phyloP scores from a whole-genome alignment of 75 land plant genomes.

The Larix kaempferi region DNA sequence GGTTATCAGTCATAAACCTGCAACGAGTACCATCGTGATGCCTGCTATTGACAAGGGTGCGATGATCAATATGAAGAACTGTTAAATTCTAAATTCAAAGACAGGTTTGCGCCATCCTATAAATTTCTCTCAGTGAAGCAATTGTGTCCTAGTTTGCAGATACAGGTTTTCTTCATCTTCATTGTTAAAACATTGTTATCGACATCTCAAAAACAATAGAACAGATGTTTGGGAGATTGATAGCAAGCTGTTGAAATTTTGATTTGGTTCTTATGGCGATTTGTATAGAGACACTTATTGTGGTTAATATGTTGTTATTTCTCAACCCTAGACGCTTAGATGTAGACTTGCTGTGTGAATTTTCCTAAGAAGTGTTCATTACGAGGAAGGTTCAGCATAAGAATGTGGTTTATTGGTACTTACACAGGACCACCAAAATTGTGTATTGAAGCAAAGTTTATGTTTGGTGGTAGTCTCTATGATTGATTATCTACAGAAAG shows the following conservation, averaged over 20 bases:
- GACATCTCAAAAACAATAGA: no score
- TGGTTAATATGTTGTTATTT: constrained; percentile 94
- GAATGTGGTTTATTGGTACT: constrained; percentile 97
- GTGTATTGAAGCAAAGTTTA: constrained; percentile 91
- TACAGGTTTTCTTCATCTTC: no score
- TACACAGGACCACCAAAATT: constrained; percentile 84
- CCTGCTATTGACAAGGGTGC: no score
- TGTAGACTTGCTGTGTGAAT: constrained; percentile 75
- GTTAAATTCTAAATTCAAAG: no score
- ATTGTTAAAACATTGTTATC: no score
- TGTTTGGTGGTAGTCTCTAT: constrained; percentile 97
- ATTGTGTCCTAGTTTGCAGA: no score
- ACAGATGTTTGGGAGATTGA: constrained; percentile 98
- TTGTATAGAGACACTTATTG: constrained; percentile 89
- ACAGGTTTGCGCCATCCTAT: no score
- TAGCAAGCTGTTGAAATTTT: constrained; percentile 60
- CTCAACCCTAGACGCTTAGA: constrained; percentile 77
- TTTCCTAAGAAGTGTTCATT: constrained; percentile 92
- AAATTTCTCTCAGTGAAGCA: no score
- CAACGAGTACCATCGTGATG: no score
- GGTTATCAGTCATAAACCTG: no score
- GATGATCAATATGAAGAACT: no score
- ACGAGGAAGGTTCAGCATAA: constrained; percentile 98
- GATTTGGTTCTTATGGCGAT: constrained; percentile 89
- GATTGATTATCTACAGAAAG: constrained; percentile 94